Conservation (phyloP, 129 eudicot species). For the Deinandra increscens region DNA sequence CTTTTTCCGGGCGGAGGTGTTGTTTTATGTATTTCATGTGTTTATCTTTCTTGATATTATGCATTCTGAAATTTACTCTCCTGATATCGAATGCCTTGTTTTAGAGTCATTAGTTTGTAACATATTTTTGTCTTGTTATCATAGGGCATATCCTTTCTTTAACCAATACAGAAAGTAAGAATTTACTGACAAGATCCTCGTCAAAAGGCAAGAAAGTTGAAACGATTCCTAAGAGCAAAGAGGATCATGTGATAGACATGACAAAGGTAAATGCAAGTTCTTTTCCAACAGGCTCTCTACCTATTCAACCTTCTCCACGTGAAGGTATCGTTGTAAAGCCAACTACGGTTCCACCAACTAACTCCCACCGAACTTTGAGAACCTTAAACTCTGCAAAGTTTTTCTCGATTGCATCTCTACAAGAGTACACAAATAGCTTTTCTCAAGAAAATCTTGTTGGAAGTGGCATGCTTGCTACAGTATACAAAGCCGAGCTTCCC, state of each 20-base stretch:
- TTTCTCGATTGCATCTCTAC: conserved; percentile 68
- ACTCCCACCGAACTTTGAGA: conserved; percentile 27
- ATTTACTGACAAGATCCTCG: conserved; percentile 7
- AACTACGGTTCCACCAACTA: conserved; percentile 24
- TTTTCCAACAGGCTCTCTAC: neutral
- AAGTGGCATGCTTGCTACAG: conserved; percentile 54
- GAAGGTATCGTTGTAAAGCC: conserved; percentile 53
- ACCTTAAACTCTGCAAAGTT: conserved; percentile 45
- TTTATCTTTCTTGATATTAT: too few species aligned
- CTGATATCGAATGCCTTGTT: too few species aligned
- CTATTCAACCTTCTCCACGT: conserved; percentile 31
- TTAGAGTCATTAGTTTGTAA: too few species aligned
- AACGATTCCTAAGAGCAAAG: conserved; percentile 32
- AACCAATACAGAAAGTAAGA: conserved; percentile 8
- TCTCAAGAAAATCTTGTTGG: conserved; percentile 70
- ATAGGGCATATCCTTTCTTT: neutral
- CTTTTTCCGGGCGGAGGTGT: neutral
- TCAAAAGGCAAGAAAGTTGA: conserved; percentile 25
- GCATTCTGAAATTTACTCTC: too few species aligned
- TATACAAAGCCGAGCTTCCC: conserved; percentile 66
- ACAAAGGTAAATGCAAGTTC: conserved; percentile 36
- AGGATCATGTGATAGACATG: conserved; percentile 70
- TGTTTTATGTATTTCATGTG: neutral
- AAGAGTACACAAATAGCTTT: conserved; percentile 64
- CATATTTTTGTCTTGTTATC: neutral